Evolutionary conservation across 495 filamentous ascomycete genomes (phyloP), one percentile per base, ranked within the genome.

Genomic region (Apodospora peruviana): DNA sequence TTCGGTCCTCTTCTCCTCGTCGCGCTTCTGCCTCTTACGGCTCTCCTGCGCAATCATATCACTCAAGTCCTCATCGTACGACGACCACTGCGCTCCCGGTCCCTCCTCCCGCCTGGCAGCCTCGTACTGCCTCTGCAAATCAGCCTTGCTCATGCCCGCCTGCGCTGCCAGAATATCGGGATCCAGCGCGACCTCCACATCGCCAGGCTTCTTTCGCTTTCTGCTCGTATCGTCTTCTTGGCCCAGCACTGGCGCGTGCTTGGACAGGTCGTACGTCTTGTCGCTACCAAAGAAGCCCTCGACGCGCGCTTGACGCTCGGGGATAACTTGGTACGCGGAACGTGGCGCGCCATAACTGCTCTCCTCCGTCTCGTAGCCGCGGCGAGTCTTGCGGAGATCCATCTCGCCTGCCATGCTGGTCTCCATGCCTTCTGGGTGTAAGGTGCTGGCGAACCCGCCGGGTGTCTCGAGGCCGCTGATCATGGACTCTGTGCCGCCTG

Each of bases 281-380:
- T 98, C 93, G 49, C 90, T 88, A 34, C 93, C 93, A 61, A 98
- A 97, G 76, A 97, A 97, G 36, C 93, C 93, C 52, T 91, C 85
- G 14, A 87, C 80, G 41, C 83, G 80, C 17, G 87, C 81, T 60
- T 86, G 81, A 50, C 86, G 85, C 71, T 98, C 93, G 2, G 90
- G 90, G 12, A 98, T 77, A 41, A 98, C 87, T 42, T 90, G 90
- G 64, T 93, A 94, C 9, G 93, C 87, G 35, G 79, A 81, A 27
- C 86, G 80, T 5, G 85, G 87, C n/a, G 32, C 43, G 9, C 37
- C 43, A 45, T 82, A 76, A 17, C 73, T 70, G 17, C 79, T 80
- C 54, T 95, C 91, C 61, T 96, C 91, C 4, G 90, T 95, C 57
- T 96, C 89, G 22, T 80, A 91, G 20, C 91, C 91, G 34, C 87